These are phyloP conservation scores for Selaginella moellendorffii DNA, from an alignment of 75 land plant genomes.

Conservation along the genomic window DNA sequence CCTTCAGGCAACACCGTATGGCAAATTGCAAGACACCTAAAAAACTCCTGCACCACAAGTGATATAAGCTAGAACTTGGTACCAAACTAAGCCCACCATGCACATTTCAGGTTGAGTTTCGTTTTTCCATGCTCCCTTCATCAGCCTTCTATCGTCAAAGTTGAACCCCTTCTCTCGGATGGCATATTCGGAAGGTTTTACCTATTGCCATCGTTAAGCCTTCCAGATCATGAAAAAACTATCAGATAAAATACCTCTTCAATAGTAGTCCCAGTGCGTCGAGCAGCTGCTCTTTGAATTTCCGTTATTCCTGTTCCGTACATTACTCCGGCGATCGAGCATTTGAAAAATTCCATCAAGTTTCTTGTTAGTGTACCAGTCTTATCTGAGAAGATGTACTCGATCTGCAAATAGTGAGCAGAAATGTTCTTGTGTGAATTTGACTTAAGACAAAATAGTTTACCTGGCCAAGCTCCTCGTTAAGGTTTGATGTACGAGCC, in stretches of 20 bases:
- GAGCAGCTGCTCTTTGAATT: conserved; percentile 67
- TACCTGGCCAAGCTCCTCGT: conserved; percentile 99
- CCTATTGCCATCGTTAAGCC: neutral
- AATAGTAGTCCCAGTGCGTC: conserved; percentile 42
- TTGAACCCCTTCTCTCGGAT: conserved; percentile 87
- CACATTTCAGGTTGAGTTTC: conserved; percentile 68
- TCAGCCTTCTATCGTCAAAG: conserved; percentile 85
- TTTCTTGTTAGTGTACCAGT: conserved; percentile 97
- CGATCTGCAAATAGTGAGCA: conserved; percentile 41
- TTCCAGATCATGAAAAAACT: neutral
- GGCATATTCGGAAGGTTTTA: conserved; percentile 13
- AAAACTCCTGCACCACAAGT: conserved; percentile 64
- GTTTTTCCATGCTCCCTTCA: conserved; percentile 93
- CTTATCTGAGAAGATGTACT: conserved; percentile 94
- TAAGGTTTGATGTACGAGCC: conserved; percentile 93
- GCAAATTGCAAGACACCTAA: conserved; percentile 97
- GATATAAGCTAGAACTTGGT: too few species aligned
- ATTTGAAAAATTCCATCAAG: conserved; percentile 96
- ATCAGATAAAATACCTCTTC: conserved; percentile 40
- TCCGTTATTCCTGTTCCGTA: conserved; percentile 97
- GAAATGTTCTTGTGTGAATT: neutral
- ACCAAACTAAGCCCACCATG: conserved; percentile 36
- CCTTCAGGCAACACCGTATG: conserved; percentile 99
- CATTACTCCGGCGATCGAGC: conserved; percentile 82
- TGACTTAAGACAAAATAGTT: neutral